phyloP scores from a whole-genome alignment of 2,329 filamentous ascomycete species.

The Diaporthe sp. region DNA sequence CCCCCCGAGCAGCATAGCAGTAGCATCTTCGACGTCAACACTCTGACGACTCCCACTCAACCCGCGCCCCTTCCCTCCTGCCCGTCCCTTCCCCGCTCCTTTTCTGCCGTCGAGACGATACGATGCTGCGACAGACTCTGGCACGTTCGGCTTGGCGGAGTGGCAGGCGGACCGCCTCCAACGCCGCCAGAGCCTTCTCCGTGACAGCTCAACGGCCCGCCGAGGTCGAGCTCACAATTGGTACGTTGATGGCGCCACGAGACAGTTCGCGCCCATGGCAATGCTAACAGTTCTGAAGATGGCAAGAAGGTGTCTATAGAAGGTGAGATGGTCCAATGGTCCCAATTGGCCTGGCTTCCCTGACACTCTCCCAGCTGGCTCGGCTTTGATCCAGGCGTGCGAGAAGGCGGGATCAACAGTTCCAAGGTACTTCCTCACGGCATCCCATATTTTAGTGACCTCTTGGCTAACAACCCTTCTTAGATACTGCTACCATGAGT shows the following conservation, averaged over 20 bases:
- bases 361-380: slow-evolving; percentile 76
- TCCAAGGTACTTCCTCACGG: slow-evolving; percentile 73
- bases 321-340: slow-evolving; percentile 69
- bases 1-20: slow-evolving; percentile 27
- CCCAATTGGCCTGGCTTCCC: slow-evolving; percentile 35
- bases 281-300: slow-evolving; percentile 70
- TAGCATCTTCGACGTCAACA: slow-evolving; percentile 55
- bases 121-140: slow-evolving; percentile 78
- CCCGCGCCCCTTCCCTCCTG: slow-evolving; percentile 43
- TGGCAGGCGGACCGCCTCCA: slow-evolving; percentile 66
- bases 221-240: slow-evolving; percentile 97
- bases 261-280: slow-evolving; percentile 39
- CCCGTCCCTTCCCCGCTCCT: slow-evolving; percentile 52
- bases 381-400: slow-evolving; percentile 98
- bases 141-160: slow-evolving; percentile 78
- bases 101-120: slow-evolving; percentile 69
- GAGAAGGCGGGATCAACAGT: slow-evolving; percentile 95
- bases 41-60: slow-evolving; percentile 38
- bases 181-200: slow-evolving; percentile 83
- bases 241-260: slow-evolving; percentile 63
- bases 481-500: slow-evolving; percentile 99
- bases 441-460: background rate
- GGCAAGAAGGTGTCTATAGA: slow-evolving; percentile 98
- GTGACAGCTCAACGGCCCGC: slow-evolving; percentile 83
- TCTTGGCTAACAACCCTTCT: slow-evolving; percentile 33